Conservation (phyloP, 2,329 filamentous ascomycete genomes). For the Talaromyces sp. region DNA sequence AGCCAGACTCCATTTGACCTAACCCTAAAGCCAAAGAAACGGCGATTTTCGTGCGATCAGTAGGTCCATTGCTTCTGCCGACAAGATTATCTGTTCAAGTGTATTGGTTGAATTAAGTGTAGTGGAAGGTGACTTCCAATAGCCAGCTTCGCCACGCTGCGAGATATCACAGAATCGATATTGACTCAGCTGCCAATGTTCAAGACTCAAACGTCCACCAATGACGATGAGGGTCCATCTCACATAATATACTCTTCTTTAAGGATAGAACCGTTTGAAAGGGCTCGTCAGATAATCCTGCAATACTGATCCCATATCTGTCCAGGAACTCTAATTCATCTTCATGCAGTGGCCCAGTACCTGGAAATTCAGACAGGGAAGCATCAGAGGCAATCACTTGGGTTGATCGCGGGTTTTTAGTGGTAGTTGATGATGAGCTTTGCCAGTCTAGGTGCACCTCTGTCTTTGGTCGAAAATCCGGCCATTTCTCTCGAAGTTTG, state of each 20-base stretch:
- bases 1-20: neutral
- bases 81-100: neutral
- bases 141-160: neutral
- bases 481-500: neutral
- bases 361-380: neutral
- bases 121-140: neutral
- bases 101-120: neutral
- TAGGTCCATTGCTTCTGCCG: neutral
- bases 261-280: neutral
- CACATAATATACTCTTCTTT: neutral
- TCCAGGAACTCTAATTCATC: neutral
- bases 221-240: neutral
- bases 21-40: neutral
- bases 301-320: neutral
- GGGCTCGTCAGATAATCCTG: neutral
- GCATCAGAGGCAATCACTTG: neutral
- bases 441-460: neutral
- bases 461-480: neutral
- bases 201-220: neutral
- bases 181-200: neutral
- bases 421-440: neutral
- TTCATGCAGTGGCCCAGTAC: neutral
- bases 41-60: neutral
- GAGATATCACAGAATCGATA: neutral
- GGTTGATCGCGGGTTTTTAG: neutral